These are phyloP conservation scores for Pouteria glomerata DNA, from an alignment of 148 eudicot genomes.

Conservation along the genomic window DNA sequence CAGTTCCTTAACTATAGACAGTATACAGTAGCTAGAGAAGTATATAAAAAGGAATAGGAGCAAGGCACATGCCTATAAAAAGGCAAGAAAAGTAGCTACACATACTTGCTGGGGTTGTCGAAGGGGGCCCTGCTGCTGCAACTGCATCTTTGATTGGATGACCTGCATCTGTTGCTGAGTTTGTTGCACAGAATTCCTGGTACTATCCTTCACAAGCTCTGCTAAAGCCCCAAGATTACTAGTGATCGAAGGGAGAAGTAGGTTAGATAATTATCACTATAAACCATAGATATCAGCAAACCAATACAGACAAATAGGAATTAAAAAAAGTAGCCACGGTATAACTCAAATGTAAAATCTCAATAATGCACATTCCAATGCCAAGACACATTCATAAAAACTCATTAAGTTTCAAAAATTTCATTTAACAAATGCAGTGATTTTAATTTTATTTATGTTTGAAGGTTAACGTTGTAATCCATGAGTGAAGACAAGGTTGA, in stretches of 20 bases:
- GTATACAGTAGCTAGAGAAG: too few species aligned
- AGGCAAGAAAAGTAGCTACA: not conserved
- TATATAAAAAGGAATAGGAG: not conserved
- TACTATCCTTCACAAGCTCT: conserved; percentile 65
- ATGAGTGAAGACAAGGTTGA: too few species aligned
- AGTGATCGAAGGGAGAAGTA: conserved; percentile 17
- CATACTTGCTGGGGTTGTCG: conserved; percentile 76
- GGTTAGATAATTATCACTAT: conserved; percentile 12
- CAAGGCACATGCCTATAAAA: not conserved
- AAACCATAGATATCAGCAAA: not conserved
- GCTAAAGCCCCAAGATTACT: conserved; percentile 70
- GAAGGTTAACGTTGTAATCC: too few species aligned
- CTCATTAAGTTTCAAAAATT: not conserved
- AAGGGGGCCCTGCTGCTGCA: conserved; percentile 54
- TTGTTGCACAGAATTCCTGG: conserved; percentile 50
- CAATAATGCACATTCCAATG: not conserved
- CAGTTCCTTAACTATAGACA: too few species aligned
- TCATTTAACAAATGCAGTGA: not conserved
- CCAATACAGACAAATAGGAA: not conserved
- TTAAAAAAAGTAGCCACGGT: not conserved
- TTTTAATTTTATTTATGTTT: not conserved
- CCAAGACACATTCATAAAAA: not conserved
- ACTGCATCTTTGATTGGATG: conserved; percentile 58
- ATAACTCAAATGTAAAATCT: not conserved
- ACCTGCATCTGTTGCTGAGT: conserved; percentile 54